These are phyloP conservation scores for Apiospora malaysiana DNA, from an alignment of 2,329 filamentous ascomycete species.

Conservation along the genomic window DNA sequence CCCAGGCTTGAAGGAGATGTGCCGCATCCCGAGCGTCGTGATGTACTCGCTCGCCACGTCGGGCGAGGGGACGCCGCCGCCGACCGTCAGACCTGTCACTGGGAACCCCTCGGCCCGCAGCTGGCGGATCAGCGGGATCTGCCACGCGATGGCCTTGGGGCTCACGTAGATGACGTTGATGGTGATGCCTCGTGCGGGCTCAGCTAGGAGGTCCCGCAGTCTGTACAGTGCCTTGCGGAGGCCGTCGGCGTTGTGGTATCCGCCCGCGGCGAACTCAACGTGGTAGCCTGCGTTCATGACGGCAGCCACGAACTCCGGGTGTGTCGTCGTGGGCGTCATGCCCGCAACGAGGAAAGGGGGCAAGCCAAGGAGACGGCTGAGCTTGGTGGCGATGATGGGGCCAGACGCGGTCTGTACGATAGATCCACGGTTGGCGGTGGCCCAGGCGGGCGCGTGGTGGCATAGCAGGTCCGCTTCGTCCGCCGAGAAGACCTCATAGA, in stretches of 20 bases:
- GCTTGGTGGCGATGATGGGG: conserved; percentile 36
- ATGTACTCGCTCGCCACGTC: conserved; percentile 55
- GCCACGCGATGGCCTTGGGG: conserved; percentile 57
- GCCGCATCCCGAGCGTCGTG: conserved; percentile 48
- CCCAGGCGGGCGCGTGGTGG: conserved; percentile 47
- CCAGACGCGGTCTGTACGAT: conserved; percentile 31
- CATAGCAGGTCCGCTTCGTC: conserved; percentile 59
- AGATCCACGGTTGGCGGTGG: conserved; percentile 29
- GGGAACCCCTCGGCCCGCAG: conserved; percentile 51
- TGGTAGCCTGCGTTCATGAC: conserved; percentile 57
- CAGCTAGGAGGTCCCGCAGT: conserved; percentile 47
- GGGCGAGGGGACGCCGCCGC: conserved; percentile 53
- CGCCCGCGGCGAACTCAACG: conserved; percentile 47
- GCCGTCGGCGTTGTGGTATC: conserved; percentile 51
- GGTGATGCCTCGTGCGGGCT: conserved; percentile 55
- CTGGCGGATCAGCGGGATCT: conserved; percentile 55
- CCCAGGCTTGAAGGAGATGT: conserved; percentile 55
- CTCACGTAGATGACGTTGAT: conserved; percentile 61
- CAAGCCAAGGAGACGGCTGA: conserved; percentile 51
- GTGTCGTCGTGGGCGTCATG: conserved; percentile 54
- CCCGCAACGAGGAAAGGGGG: conserved; percentile 54
- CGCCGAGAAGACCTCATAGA: conserved; percentile 55
- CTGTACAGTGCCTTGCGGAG: conserved; percentile 52
- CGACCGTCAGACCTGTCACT: conserved; percentile 53
- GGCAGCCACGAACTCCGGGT: conserved; percentile 57